Conservation (phyloP, 1,139 yeast species). For the Entelexis sorbosivorans region DNA sequence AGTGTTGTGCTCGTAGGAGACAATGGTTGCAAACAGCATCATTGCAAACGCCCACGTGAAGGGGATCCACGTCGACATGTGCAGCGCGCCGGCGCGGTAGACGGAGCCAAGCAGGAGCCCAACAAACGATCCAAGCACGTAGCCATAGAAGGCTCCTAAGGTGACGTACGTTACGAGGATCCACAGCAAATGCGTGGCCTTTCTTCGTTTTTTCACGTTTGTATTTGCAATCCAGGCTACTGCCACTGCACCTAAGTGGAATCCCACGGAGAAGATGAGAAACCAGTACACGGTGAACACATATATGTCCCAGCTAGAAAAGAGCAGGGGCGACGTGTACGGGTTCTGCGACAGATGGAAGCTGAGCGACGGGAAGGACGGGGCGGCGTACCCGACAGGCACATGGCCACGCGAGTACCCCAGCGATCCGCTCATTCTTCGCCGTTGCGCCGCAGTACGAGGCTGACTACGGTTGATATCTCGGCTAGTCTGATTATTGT, state of each 20-base stretch:
- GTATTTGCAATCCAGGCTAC: slow-evolving; percentile 46
- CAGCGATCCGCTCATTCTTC: slow-evolving; percentile 22
- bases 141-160: slow-evolving; percentile 23
- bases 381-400: slow-evolving; percentile 74
- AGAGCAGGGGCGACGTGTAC: slow-evolving; percentile 50
- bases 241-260: slow-evolving; percentile 55
- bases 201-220: slow-evolving; percentile 29
- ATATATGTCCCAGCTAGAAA: slow-evolving; percentile 71
- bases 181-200: slow-evolving; percentile 31
- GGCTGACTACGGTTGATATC: too few relatives aligned
- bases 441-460: not conserved
- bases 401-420: slow-evolving; percentile 28
- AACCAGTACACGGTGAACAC: slow-evolving; percentile 74
- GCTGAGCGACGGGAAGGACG: slow-evolving; percentile 67
- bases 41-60: slow-evolving; percentile 64
- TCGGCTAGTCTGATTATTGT: too few relatives aligned
- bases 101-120: slow-evolving; percentile 61
- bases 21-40: slow-evolving; percentile 52
- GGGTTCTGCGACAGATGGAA: slow-evolving; percentile 36
- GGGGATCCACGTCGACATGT: slow-evolving; percentile 93
- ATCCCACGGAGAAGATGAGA: slow-evolving; percentile 45
- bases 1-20: slow-evolving; percentile 43
- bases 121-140: slow-evolving; percentile 53
- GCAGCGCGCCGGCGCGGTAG: slow-evolving; percentile 55
- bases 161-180: slow-evolving; percentile 33